Conservation (phyloP, 306 rosid genomes). For the Psophocarpus tetragonolobus region DNA sequence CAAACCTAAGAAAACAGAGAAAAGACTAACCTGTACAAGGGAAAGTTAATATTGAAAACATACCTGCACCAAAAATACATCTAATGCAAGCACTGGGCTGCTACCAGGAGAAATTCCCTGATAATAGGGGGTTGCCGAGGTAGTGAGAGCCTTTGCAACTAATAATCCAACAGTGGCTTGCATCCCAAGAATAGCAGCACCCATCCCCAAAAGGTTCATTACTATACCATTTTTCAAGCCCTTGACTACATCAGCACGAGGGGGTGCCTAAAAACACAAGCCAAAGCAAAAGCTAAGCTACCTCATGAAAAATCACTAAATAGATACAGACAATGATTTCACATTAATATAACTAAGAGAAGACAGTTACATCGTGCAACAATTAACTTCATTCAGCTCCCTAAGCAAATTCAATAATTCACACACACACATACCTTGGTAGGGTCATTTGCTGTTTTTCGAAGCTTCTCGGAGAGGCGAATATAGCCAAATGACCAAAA, state of each 20-base stretch:
- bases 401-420: constrained; percentile 5
- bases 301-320: constrained; percentile 1
- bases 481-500: constrained; percentile 98
- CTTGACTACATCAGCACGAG: constrained; percentile 95
- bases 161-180: constrained; percentile 92
- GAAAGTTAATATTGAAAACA: background rate
- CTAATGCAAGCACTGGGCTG: constrained; percentile 94
- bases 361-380: background rate
- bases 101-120: constrained; percentile 83
- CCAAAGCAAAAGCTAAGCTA: background rate
- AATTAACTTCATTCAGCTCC: background rate
- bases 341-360: background rate
- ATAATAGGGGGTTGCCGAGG: constrained; percentile 85
- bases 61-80: constrained; percentile 98
- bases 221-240: constrained; percentile 78
- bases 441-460: constrained; percentile 74
- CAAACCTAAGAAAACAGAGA: background rate
- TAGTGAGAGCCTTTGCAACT: constrained; percentile 96
- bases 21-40: background rate
- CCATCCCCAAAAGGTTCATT: constrained; percentile 86
- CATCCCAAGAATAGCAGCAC: constrained; percentile 96
- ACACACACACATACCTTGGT: constrained; percentile 63
- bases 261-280: constrained; percentile 76
- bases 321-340: background rate
- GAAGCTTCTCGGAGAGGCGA: constrained; percentile 86